phyloP scores from a whole-genome alignment of 2,329 filamentous ascomycete species.

The Diplodia sapinea region DNA sequence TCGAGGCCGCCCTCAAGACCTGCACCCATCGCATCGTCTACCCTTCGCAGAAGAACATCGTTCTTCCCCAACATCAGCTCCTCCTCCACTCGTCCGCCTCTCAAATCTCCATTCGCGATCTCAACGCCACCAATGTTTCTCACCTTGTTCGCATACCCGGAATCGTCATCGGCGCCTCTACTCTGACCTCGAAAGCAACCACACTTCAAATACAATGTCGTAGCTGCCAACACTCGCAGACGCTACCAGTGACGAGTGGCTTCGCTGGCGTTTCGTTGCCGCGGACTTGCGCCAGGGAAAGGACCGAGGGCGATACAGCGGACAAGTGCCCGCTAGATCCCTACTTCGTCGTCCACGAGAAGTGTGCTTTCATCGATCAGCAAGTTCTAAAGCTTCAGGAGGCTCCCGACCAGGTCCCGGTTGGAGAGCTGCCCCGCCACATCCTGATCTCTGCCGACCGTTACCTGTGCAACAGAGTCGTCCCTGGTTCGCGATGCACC shows the following conservation, averaged over 20 bases:
- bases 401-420: conserved; percentile 94
- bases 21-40: conserved; percentile 95
- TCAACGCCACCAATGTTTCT: conserved; percentile 91
- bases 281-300: conserved; percentile 71
- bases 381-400: conserved; percentile 98
- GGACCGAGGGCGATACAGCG: conserved; percentile 68
- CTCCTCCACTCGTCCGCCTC: conserved; percentile 91
- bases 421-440: conserved; percentile 92
- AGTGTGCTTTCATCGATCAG: conserved; percentile 93
- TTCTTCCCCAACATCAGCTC: conserved; percentile 88
- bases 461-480: conserved; percentile 92
- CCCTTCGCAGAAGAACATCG: conserved; percentile 69
- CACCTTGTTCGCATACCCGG: conserved; percentile 95
- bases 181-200: conserved; percentile 94
- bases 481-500: conserved; percentile 92
- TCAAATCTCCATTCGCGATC: conserved; percentile 88
- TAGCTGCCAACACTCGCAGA: conserved; percentile 76
- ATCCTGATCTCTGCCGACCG: conserved; percentile 96
- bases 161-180: conserved; percentile 96
- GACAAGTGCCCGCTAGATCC: conserved; percentile 89
- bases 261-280: conserved; percentile 88
- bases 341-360: conserved; percentile 94
- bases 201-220: conserved; percentile 85
- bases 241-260: conserved; percentile 77
- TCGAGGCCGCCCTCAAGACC: conserved; percentile 85